Evolutionary conservation across 1,284 basidiomycete genomes (phyloP).

Genomic region (Marasmius fiardii): DNA sequence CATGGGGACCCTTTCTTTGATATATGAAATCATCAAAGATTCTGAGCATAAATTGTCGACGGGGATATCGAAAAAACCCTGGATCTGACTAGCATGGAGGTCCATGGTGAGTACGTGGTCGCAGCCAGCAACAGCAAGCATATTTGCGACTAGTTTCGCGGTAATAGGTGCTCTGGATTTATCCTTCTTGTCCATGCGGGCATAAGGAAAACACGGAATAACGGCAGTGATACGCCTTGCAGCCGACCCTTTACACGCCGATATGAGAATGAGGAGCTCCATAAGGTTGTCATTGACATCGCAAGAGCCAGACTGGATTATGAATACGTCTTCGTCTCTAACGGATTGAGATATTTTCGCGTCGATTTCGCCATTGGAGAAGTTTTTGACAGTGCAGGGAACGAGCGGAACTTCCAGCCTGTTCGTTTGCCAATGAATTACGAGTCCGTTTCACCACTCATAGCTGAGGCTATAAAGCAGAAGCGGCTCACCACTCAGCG

Average conservation of each 20-base stretch:
- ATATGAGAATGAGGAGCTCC: constrained; percentile 89
- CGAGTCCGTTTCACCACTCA: constrained; percentile 38
- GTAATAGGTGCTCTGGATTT: constrained; percentile 97
- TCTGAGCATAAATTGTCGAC: constrained; percentile 96
- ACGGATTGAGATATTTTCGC: constrained; percentile 94
- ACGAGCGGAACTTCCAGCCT: constrained; percentile 92
- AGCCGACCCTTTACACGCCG: constrained; percentile 96
- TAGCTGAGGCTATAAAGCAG: constrained; percentile 38
- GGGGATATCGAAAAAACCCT: constrained; percentile 99
- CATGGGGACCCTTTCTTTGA: constrained; percentile 82
- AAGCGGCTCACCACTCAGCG: constrained; percentile 84
- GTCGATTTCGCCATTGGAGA: constrained; percentile 93
- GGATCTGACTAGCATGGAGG: constrained; percentile 96
- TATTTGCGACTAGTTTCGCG: constrained; percentile 97
- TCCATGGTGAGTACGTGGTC: constrained; percentile 99
- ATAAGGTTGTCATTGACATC: constrained; percentile 86
- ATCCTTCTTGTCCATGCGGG: constrained; percentile 98
- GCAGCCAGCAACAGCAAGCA: constrained; percentile 93
- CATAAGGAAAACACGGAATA: constrained; percentile 97
- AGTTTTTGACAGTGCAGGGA: constrained; percentile 90
- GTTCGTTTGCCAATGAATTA: constrained; percentile 35
- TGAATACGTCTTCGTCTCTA: constrained; percentile 97
- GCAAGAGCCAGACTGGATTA: constrained; percentile 82
- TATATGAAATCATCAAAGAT: constrained; percentile 84
- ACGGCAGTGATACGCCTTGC: constrained; percentile 97